Evolutionary conservation across 805 yeast genomes (phyloP), one percentile per base, ranked within the genome.

Genomic region (Saccharomycopsis olivae): DNA sequence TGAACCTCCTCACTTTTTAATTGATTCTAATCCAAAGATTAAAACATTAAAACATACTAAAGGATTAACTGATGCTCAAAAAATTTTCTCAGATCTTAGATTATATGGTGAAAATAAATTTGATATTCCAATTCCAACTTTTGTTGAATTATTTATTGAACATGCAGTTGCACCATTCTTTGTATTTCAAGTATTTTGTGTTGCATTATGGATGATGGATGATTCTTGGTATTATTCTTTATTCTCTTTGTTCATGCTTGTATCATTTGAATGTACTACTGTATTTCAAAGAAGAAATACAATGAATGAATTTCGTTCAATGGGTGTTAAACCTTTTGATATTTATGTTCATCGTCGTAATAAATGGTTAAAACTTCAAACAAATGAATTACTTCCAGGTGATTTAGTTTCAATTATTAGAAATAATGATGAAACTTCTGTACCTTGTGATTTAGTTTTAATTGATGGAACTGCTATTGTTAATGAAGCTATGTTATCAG

Each of bases 111-210:
- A 68, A 49, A 92, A 92, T 64, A 71, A 71, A 49, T 92, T 92
- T 56, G 98, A 92, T 55, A 89, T 92, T 49, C 98, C 98, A 23
- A 72, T 92, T 40, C 98, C 98, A 37, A 74, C 95, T 0, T 89
- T 92, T 52, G 48, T 71, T 41, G 97, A 89, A 59, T 68, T 92
- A 53, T 92, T 92, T 67, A 80, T 85, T 55, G 97, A 92, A 61
- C 98, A 92, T 58, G 97, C 97, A 9, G 88, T 92, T 29, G 97
- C 98, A 11, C 98, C 98, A 10, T 85, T 92, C 59, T 92, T 92
- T 53, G 95, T 92, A 19, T 92, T 92, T 67, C 98, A 92, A 65
- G 69, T 92, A 42, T 92, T 92, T 59, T 88, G 96, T 56, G 94
- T 89, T 44, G 94, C 89, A 3, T 67, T 92, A 47, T 92, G 97